Evolutionary conservation across 768 basidiomycete genomes (phyloP).

Genomic region (Lentinula raphanica): DNA sequence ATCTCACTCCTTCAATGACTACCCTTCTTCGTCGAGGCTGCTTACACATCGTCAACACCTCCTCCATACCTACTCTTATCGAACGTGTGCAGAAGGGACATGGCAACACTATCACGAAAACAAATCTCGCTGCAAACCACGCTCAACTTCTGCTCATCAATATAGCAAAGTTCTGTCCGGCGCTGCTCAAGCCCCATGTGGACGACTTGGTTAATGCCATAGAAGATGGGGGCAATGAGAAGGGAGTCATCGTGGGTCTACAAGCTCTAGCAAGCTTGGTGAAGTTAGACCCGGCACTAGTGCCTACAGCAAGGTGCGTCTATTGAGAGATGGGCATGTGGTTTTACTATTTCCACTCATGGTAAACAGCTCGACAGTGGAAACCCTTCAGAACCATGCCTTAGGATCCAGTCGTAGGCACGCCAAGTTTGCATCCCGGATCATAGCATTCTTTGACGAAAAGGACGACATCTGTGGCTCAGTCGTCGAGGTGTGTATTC

Average conservation of each 20-base stretch:
- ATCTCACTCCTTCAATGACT: constrained; percentile 62
- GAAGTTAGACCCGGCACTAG: constrained; percentile 44
- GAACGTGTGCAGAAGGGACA: constrained; percentile 54
- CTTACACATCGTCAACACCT: constrained; percentile 76
- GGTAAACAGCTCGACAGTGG: constrained; percentile 52
- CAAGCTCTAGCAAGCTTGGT: constrained; percentile 72
- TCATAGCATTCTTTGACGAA: constrained; percentile 57
- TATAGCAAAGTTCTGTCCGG: constrained; percentile 72
- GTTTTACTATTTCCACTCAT: too few relatives aligned
- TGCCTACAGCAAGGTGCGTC: constrained; percentile 64
- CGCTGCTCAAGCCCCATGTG: constrained; percentile 67
- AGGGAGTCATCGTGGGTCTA: constrained; percentile 59
- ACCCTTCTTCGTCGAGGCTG: constrained; percentile 64
- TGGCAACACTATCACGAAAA: constrained; percentile 24
- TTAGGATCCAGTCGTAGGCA: constrained; percentile 53
- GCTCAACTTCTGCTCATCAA: constrained; percentile 50
- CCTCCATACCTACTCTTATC: constrained; percentile 77
- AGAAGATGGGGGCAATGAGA: constrained; percentile 49
- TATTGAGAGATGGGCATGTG: background rate
- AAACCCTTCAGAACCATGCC: constrained; percentile 57
- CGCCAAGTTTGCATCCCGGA: constrained; percentile 83
- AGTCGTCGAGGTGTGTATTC: constrained; percentile 60
- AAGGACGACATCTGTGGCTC: constrained; percentile 43
- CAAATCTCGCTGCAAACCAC: constrained; percentile 33
- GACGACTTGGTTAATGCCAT: constrained; percentile 73